Conservation (phyloP, 75 land plant species). For the Gnetum montanum region DNA sequence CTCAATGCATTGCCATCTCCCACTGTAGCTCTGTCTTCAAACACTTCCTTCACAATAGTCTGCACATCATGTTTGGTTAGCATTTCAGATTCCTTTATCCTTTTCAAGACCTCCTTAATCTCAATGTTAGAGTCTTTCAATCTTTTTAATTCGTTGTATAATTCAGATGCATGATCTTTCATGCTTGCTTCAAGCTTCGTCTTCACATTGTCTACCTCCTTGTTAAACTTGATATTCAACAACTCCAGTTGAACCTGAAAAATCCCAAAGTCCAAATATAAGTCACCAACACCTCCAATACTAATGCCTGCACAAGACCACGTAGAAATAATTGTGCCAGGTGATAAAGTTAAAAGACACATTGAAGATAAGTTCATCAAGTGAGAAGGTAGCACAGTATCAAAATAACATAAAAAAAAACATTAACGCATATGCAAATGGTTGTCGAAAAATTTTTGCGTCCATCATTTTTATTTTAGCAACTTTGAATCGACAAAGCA, state of each 20-base stretch:
- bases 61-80: slow-evolving; percentile 46
- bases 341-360: too few relatives aligned
- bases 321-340: too few relatives aligned
- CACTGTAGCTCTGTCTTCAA: slow-evolving; percentile 22
- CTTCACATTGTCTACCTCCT: slow-evolving; percentile 40
- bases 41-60: slow-evolving; percentile 38
- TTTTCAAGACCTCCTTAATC: slow-evolving; percentile 27
- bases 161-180: slow-evolving; percentile 27
- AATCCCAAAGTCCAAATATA: too few relatives aligned
- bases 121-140: slow-evolving; percentile 32
- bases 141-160: slow-evolving; percentile 35
- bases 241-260: slow-evolving; percentile 86
- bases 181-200: slow-evolving; percentile 42
- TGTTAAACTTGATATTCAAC: slow-evolving; percentile 62
- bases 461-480: too few relatives aligned
- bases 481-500: too few relatives aligned
- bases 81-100: slow-evolving; percentile 22
- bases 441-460: too few relatives aligned
- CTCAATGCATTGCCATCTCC: slow-evolving; percentile 22
- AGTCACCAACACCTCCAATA: too few relatives aligned
- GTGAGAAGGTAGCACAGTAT: too few relatives aligned
- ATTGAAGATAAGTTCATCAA: too few relatives aligned
- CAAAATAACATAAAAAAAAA: too few relatives aligned
- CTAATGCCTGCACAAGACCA: too few relatives aligned
- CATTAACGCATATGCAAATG: too few relatives aligned